phyloP scores from a whole-genome alignment of 179 eudicot genomes.

The Actinidia arguta region DNA sequence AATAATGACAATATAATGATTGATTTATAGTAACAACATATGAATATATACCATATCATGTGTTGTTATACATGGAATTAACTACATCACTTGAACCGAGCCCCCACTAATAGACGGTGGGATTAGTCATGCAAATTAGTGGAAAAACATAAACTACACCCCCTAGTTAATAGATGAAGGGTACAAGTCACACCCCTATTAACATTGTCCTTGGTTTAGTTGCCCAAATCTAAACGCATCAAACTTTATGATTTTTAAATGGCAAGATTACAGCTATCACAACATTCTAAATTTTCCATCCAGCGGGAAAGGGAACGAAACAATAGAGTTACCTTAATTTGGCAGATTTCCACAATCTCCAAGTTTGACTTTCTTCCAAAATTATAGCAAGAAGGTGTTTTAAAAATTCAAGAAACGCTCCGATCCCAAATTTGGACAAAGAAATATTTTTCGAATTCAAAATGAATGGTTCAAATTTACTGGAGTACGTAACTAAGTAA shows the following conservation, averaged over 20 bases:
- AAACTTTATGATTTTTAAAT: neutral
- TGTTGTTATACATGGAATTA: neutral
- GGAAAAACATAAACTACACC: neutral
- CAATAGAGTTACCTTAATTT: neutral
- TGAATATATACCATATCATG: neutral
- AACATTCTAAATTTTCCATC: neutral
- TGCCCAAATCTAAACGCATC: neutral
- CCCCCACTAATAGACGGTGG: too few relatives aligned
- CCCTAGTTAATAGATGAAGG: neutral
- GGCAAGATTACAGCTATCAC: neutral
- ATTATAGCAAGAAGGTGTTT: too few relatives aligned
- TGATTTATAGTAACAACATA: too few relatives aligned
- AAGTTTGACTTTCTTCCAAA: neutral
- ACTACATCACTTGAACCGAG: too few relatives aligned
- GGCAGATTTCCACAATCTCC: neutral
- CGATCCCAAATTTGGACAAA: too few relatives aligned
- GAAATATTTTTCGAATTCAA: too few relatives aligned
- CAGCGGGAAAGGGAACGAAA: neutral
- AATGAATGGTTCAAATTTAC: too few relatives aligned
- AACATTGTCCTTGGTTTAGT: neutral
- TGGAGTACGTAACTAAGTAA: too few relatives aligned
- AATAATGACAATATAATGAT: neutral
- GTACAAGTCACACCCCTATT: neutral
- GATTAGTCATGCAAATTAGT: neutral
- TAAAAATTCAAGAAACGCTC: too few relatives aligned